These are phyloP conservation scores for Coemansia umbellata DNA, from an alignment of 192 early-diverging fungal species.

Conservation along the genomic window DNA sequence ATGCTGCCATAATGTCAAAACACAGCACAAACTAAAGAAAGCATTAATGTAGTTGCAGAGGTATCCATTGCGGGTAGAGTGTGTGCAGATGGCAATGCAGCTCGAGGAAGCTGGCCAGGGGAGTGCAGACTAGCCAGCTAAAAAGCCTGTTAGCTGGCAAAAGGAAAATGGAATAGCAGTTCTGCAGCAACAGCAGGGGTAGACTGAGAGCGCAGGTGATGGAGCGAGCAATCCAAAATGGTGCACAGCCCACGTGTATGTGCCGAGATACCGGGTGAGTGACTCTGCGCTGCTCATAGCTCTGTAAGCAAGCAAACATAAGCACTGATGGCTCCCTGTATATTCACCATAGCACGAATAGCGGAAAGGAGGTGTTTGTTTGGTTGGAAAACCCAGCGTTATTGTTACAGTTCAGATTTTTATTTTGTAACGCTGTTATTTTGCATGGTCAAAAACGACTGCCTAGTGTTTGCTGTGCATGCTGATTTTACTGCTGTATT, in stretches of 20 bases:
- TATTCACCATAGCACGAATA: no score
- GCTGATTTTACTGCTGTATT: no score
- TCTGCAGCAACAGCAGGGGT: neutral
- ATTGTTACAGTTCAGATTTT: no score
- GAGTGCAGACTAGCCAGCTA: conserved; percentile 52
- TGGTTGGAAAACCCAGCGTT: no score
- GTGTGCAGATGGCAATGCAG: conserved; percentile 56
- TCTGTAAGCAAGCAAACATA: conserved; percentile 23
- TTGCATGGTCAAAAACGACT: no score
- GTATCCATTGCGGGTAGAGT: conserved; percentile 57
- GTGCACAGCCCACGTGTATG: conserved; percentile 49
- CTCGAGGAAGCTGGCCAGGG: conserved; percentile 63
- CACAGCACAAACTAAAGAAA: conserved; percentile 57
- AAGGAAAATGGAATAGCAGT: conserved; percentile 45
- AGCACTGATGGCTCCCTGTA: no score
- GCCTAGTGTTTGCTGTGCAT: no score
- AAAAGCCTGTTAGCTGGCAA: conserved; percentile 54
- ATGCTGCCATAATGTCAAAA: conserved; percentile 43
- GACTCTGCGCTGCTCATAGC: conserved; percentile 77
- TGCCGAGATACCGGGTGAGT: conserved; percentile 73
- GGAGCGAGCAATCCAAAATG: neutral
- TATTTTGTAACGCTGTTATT: no score
- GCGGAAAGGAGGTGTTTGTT: no score
- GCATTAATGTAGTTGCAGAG: conserved; percentile 59
- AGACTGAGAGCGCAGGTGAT: neutral